Percentiles rank a stretch among this genome's conserved stretches.
phyloP scores from a whole-genome alignment of 768 basidiomycete genomes.

The Crucibulum laeve region DNA sequence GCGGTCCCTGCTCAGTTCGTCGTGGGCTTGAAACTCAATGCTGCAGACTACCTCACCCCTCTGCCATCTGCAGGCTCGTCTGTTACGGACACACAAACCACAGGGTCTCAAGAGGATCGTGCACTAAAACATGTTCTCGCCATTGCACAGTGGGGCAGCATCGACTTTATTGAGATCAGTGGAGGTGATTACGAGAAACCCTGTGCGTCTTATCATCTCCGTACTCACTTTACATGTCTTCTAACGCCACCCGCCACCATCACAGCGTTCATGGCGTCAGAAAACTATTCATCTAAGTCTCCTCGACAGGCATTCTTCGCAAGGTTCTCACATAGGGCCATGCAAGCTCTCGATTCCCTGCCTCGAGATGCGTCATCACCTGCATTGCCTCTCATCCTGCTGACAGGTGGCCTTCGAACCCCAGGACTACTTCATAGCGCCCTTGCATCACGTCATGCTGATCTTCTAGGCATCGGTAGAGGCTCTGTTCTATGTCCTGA shows the following conservation, averaged over 20 bases:
- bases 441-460: slow-evolving; percentile 50
- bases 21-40: slow-evolving; percentile 77
- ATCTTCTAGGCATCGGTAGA: slow-evolving; percentile 77
- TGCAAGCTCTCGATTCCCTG: slow-evolving; percentile 35
- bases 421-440: slow-evolving; percentile 50
- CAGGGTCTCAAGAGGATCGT: slow-evolving; percentile 24
- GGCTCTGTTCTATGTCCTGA: slow-evolving; percentile 59
- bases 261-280: slow-evolving; percentile 39
- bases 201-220: slow-evolving; percentile 35
- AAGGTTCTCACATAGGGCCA: slow-evolving; percentile 56
- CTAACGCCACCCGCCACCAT: background rate
- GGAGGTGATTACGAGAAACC: slow-evolving; percentile 85
- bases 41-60: slow-evolving; percentile 61
- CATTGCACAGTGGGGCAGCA: slow-evolving; percentile 56
- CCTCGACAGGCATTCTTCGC: slow-evolving; percentile 72
- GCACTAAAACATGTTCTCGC: slow-evolving; percentile 58
- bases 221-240: background rate
- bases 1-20: slow-evolving; percentile 55
- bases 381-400: slow-evolving; percentile 56
- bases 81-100: background rate
- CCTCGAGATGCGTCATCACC: slow-evolving; percentile 14
- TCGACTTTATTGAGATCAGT: slow-evolving; percentile 87
- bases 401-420: slow-evolving; percentile 78
- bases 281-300: slow-evolving; percentile 16
- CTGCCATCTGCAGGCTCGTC: slow-evolving; percentile 4